Evolutionary conservation across 2,329 filamentous ascomycete genomes (phyloP), one percentile per base, ranked within the genome.

Genomic region (Beauveria pseudobassiana): DNA sequence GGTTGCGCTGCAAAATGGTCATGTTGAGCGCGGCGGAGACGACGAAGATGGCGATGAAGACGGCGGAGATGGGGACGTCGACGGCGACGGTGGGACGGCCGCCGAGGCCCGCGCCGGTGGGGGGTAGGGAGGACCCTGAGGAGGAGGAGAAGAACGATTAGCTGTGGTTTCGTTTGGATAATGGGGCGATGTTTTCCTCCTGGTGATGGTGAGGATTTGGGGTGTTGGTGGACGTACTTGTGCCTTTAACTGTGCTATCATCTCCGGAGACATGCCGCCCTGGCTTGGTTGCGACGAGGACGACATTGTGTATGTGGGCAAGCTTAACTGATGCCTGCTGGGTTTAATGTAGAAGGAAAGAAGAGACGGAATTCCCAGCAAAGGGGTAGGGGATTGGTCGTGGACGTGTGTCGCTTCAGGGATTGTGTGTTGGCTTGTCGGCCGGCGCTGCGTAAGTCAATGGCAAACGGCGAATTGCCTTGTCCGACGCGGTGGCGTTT

Each of bases 11-110:
- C 61, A 86, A 78, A 53, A 88, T 80, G 53, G 76, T 77, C 79
- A 87, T 83, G 77, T 89, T 83, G 62, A 76, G 66, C 18, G 72
- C 75, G 8, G 82, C 86, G n/a, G 76, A 78, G 52, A 68, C 43
- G 40, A 82, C 63, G 72, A 87, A 89, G 61, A 88, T 70, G 46
- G 74, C 70, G 16, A 91, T 71, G 64, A 92, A 82, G 62, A 90
- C 80, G 58, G 81, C 78, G 64, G 78, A 83, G 69, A 91, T 79
- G 43, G 88, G 86, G 8, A 86, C 78, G 70, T 93, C 89, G 64
- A 88, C 74, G 3, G 69, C 64, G 4, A 78, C 69, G 1, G 77
- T 81, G 1, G 90, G 88, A 8, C 75, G 66, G 26, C 86, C 83
- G 62, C 87, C 87, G 20, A 86, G 72, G 18, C 70, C 68, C 48